These are phyloP conservation scores for Epichloe sibirici DNA, from an alignment of 2,329 filamentous ascomycete genomes.

Conservation along the genomic window DNA sequence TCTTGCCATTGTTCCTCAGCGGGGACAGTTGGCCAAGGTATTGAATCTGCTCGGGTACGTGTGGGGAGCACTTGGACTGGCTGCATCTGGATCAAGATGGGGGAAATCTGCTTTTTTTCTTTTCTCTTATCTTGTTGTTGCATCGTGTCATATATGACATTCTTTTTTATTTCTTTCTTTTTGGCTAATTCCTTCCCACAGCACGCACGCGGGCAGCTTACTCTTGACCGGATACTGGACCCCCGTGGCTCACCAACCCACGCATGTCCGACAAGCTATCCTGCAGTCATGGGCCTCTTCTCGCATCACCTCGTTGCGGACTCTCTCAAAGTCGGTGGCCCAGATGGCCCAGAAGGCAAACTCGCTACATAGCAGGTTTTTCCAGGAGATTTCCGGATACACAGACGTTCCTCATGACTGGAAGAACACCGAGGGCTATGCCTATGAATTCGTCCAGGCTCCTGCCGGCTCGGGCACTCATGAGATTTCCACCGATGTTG, in stretches of 20 bases:
- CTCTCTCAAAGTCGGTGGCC: conserved; percentile 43
- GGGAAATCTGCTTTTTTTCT: neutral
- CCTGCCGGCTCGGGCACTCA: conserved; percentile 30
- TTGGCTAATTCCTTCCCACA: conserved; percentile 18
- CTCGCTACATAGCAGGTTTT: conserved; percentile 40
- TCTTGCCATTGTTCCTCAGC: conserved; percentile 24
- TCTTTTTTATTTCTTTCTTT: neutral
- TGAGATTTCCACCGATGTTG: conserved; percentile 63
- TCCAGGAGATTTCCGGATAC: conserved; percentile 45
- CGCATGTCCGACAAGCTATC: conserved; percentile 47
- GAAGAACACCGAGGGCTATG: conserved; percentile 36
- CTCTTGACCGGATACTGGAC: conserved; percentile 56
- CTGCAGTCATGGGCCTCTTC: conserved; percentile 50
- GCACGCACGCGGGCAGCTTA: conserved; percentile 49
- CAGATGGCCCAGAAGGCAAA: conserved; percentile 42
- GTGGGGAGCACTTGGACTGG: neutral
- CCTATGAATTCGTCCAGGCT: conserved; percentile 52
- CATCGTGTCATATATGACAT: neutral
- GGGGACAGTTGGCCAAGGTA: conserved; percentile 25
- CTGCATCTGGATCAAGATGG: too few relatives aligned
- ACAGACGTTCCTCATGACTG: conserved; percentile 40
- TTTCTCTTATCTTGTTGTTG: neutral
- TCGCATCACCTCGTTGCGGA: conserved; percentile 40
- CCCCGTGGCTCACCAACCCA: conserved; percentile 48
- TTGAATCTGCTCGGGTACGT: conserved; percentile 33